phyloP scores from a whole-genome alignment of 768 basidiomycete genomes.

The Lactarius tabidus region DNA sequence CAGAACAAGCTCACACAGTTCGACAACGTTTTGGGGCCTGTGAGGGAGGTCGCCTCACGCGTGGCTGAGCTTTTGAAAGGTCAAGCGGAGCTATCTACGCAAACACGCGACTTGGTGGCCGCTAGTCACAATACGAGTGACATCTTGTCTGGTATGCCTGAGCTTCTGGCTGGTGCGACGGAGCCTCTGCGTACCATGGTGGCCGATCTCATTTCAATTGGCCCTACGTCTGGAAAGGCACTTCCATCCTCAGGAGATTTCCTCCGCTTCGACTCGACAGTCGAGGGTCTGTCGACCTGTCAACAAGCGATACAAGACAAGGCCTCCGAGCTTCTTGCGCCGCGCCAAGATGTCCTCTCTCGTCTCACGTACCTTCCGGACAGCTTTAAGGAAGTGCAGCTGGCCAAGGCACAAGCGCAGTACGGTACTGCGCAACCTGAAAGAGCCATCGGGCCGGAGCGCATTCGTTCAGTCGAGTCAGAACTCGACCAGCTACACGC shows the following conservation, averaged over 20 bases:
- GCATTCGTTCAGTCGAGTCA: too few relatives aligned
- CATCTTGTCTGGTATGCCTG: conserved; percentile 47
- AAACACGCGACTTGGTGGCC: conserved; percentile 38
- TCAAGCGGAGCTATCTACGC: conserved; percentile 38
- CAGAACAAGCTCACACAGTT: conserved; percentile 55
- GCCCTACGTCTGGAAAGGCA: conserved; percentile 27
- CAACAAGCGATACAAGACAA: conserved; percentile 48
- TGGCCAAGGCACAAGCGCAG: too few relatives aligned
- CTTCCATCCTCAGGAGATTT: conserved; percentile 30
- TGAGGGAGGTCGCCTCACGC: conserved; percentile 39
- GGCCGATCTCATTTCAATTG: conserved; percentile 26
- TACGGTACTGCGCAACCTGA: too few relatives aligned
- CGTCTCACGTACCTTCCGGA: conserved; percentile 60
- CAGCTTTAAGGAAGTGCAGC: conserved; percentile 26
- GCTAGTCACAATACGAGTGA: conserved; percentile 28
- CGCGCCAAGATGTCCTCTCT: conserved; percentile 50
- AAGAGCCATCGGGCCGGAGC: too few relatives aligned
- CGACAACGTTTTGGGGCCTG: conserved; percentile 40
- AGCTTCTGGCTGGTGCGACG: conserved; percentile 42
- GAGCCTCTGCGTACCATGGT: conserved; percentile 39
- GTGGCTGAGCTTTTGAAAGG: conserved; percentile 41
- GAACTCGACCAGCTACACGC: too few relatives aligned
- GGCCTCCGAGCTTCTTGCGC: conserved; percentile 44
- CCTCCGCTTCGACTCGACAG: conserved; percentile 42
- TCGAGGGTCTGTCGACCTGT: conserved; percentile 49